Evolutionary conservation across 768 basidiomycete species (phyloP).

Genomic region (Strobilomyces echinocephalus): DNA sequence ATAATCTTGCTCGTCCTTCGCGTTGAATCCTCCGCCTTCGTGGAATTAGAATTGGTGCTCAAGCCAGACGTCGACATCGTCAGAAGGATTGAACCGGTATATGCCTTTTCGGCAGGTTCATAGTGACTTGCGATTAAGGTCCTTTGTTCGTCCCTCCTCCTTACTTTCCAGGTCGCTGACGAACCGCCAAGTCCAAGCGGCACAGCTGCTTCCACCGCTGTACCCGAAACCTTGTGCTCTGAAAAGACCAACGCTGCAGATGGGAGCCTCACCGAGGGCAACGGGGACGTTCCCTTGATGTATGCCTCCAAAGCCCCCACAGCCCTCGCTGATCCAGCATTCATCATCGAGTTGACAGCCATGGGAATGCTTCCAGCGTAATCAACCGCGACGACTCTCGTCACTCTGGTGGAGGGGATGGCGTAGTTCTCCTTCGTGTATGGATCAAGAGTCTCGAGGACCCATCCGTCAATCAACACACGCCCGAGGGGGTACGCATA

Average conservation of each 20-base stretch:
- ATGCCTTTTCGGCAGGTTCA: conserved; percentile 45
- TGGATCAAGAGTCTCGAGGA: conserved; percentile 92
- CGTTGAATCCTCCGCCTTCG: conserved; percentile 33
- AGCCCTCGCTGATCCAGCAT: conserved; percentile 66
- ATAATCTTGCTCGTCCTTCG: conserved; percentile 40
- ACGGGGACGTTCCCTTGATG: conserved; percentile 58
- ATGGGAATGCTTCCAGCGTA: conserved; percentile 82
- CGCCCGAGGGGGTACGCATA: conserved; percentile 70
- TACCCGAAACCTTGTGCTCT: conserved; percentile 37
- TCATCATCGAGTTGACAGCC: conserved; percentile 81
- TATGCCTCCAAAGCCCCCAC: conserved; percentile 72
- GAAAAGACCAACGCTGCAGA: conserved; percentile 54
- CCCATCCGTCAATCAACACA: conserved; percentile 89
- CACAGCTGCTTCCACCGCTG: conserved; percentile 33
- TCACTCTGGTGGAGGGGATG: conserved; percentile 89
- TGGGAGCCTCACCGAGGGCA: conserved; percentile 69
- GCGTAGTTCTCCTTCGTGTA: conserved; percentile 91
- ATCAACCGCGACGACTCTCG: conserved; percentile 79
- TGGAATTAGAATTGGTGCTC: conserved; percentile 10
- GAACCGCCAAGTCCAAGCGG: conserved; percentile 24
- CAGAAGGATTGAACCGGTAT: conserved; percentile 49
- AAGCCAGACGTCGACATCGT: conserved; percentile 18
- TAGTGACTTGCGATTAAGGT: conserved; percentile 54
- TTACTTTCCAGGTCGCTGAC: conserved; percentile 52
- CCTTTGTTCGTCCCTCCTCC: conserved; percentile 54